Percentiles rank a stretch among this genome's conserved stretches.
These are phyloP conservation scores for Leptographium wingfieldii DNA, from an alignment of 2,329 filamentous ascomycete species.

Conservation along the genomic window DNA sequence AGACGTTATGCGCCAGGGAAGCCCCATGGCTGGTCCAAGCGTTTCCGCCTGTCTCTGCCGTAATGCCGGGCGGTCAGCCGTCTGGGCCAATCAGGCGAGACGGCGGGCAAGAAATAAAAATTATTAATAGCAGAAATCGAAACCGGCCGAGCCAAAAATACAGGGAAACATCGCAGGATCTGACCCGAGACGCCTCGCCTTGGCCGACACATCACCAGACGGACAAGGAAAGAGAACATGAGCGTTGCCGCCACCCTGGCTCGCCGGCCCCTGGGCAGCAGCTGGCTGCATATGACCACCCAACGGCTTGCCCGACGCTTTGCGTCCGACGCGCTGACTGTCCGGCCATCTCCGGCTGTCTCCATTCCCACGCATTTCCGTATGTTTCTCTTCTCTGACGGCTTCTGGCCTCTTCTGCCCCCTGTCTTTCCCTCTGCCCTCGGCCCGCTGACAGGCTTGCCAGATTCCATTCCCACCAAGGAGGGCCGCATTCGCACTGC, in stretches of 20 bases:
- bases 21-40: not conserved
- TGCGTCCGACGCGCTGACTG: slow-evolving; percentile 3
- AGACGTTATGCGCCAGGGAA: not conserved
- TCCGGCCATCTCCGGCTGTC: not conserved
- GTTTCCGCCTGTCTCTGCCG: not conserved
- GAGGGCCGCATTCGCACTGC: slow-evolving; percentile 21
- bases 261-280: slow-evolving; percentile 8
- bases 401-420: not conserved
- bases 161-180: not conserved
- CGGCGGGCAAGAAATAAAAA: not conserved
- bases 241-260: slow-evolving; percentile 7
- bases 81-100: not conserved
- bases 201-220: not conserved
- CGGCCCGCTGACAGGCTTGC: not conserved
- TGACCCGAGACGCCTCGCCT: not conserved
- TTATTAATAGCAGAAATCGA: not conserved
- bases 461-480: slow-evolving; percentile 10
- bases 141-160: not conserved
- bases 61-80: slow-evolving; percentile 1
- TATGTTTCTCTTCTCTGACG: not conserved
- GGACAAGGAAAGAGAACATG: not conserved
- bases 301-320: slow-evolving; percentile 4
- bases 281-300: slow-evolving; percentile 4
- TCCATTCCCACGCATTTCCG: not conserved
- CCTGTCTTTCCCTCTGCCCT: not conserved